These are phyloP conservation scores for Hanseniaspora hatyaiensis DNA, from an alignment of 805 yeast species.

Conservation along the genomic window DNA sequence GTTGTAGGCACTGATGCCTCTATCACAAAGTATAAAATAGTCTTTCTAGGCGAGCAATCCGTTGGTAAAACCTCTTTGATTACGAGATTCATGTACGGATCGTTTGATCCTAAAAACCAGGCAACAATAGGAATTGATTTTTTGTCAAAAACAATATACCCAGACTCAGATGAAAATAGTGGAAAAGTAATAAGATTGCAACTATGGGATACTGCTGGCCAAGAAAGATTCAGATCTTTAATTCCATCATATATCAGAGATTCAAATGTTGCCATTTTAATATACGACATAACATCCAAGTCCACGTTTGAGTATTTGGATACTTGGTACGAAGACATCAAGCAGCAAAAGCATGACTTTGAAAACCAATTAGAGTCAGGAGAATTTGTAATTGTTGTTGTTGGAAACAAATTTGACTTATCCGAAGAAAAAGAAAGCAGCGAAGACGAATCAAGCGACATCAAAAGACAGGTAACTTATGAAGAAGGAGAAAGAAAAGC, in stretches of 20 bases:
- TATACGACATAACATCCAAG: slow-evolving; percentile 81
- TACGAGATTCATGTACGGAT: slow-evolving; percentile 96
- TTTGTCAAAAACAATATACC: slow-evolving; percentile 84
- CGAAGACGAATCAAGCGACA: background rate
- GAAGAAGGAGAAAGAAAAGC: slow-evolving; percentile 80
- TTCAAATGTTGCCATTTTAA: slow-evolving; percentile 92
- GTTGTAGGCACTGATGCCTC: slow-evolving; percentile 24
- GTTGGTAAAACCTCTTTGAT: slow-evolving; percentile 94
- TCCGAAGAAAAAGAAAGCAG: slow-evolving; percentile 36
- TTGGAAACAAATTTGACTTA: slow-evolving; percentile 84
- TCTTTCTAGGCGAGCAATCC: slow-evolving; percentile 90
- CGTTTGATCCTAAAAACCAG: slow-evolving; percentile 85
- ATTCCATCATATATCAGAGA: slow-evolving; percentile 94
- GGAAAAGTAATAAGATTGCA: slow-evolving; percentile 92
- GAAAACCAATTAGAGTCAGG: slow-evolving; percentile 36
- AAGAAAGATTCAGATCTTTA: slow-evolving; percentile 85
- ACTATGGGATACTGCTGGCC: slow-evolving; percentile 97
- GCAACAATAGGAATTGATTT: slow-evolving; percentile 97
- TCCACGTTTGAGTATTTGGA: slow-evolving; percentile 73
- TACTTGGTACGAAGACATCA: slow-evolving; percentile 91
- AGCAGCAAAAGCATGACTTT: slow-evolving; percentile 53
- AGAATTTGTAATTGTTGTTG: slow-evolving; percentile 73
- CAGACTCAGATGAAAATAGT: slow-evolving; percentile 36
- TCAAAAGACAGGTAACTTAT: slow-evolving; percentile 54
- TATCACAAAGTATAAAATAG: slow-evolving; percentile 65